Conservation (phyloP, 768 basidiomycete genomes). For the Lactifluus hygrophoroides region DNA sequence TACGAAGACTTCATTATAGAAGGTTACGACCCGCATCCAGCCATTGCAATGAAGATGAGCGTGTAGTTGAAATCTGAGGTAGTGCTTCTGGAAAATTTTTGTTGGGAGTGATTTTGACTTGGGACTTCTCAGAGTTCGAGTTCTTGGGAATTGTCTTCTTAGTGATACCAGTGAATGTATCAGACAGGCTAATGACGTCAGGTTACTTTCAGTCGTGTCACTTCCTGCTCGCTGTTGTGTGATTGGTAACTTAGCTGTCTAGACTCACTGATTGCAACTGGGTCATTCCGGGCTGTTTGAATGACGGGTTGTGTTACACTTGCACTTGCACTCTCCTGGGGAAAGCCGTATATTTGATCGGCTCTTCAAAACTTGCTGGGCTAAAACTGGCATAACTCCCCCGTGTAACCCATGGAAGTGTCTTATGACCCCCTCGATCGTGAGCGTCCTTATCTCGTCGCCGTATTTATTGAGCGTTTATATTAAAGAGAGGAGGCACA, state of each 20-base stretch:
- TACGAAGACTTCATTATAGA: constrained; percentile 79
- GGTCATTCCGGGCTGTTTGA: neutral
- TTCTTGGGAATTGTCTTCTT: neutral
- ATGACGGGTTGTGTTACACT: neutral
- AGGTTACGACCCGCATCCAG: constrained; percentile 76
- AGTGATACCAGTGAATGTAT: neutral
- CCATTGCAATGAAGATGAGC: constrained; percentile 95
- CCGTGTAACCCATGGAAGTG: neutral
- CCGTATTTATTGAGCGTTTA: neutral
- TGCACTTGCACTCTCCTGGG: neutral
- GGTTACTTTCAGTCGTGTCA: neutral
- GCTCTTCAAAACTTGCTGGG: neutral
- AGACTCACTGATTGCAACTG: neutral
- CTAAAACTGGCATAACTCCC: neutral
- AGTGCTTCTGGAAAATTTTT: neutral
- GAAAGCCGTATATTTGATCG: neutral
- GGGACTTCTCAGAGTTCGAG: neutral
- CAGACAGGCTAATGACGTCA: neutral
- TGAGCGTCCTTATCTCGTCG: neutral
- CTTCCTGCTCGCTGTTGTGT: neutral
- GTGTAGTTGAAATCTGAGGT: constrained; percentile 36
- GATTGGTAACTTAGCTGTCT: neutral
- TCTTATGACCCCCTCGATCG: neutral
- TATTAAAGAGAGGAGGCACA: neutral
- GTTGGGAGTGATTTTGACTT: neutral